Percentiles rank a stretch among this genome's conserved stretches.
Evolutionary conservation across 768 basidiomycete genomes (phyloP).

Genomic region (Myochromella boudieri): DNA sequence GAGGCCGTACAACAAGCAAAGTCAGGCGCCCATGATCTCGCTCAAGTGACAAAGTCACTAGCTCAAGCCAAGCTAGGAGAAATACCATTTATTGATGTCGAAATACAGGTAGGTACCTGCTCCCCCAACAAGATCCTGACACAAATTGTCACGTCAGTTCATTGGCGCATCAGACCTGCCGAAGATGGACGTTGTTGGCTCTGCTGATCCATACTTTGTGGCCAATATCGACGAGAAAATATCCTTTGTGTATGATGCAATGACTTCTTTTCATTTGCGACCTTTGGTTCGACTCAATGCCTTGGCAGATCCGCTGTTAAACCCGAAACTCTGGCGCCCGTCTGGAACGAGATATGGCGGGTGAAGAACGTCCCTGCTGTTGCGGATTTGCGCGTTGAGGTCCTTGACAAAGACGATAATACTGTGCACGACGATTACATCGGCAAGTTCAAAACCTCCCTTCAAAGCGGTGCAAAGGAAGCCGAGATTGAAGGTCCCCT

Average conservation of each 20-base stretch:
- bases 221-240: conserved; percentile 64
- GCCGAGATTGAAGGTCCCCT: conserved; percentile 56
- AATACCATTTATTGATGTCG: conserved; percentile 55
- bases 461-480: conserved; percentile 62
- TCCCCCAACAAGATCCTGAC: neutral
- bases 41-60: conserved; percentile 29
- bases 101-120: conserved; percentile 42
- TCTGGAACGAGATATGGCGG: conserved; percentile 77
- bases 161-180: conserved; percentile 71
- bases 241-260: conserved; percentile 57
- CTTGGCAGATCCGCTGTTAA: conserved; percentile 62
- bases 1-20: conserved; percentile 30
- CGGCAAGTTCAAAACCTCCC: conserved; percentile 56
- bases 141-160: conserved; percentile 39
- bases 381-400: conserved; percentile 57
- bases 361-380: conserved; percentile 69
- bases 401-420: conserved; percentile 71
- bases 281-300: neutral
- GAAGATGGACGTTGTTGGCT: conserved; percentile 64
- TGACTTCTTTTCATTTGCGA: neutral
- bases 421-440: conserved; percentile 59
- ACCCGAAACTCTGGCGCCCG: conserved; percentile 52
- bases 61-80: conserved; percentile 33
- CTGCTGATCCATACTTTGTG: conserved; percentile 71
- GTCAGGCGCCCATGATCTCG: conserved; percentile 30